Percentiles rank a stretch among this genome's conserved stretches.
These are phyloP conservation scores for Viola odorata DNA, from an alignment of 345 rosid species.

Conservation along the genomic window DNA sequence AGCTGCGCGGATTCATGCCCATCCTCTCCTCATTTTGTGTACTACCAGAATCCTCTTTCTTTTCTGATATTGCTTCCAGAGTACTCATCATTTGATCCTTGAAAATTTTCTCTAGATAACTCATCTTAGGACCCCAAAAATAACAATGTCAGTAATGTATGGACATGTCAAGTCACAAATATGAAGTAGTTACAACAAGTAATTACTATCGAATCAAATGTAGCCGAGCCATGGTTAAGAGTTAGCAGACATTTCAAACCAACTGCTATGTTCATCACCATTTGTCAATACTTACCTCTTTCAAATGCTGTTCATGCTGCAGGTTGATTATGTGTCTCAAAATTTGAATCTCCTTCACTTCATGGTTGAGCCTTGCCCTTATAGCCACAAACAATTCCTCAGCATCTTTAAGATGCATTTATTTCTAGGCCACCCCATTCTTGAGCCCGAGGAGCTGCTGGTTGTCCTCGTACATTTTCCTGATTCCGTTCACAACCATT, in stretches of 20 bases:
- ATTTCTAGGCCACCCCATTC: constrained; percentile 35
- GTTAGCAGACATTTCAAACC: too few relatives aligned
- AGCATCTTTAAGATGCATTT: constrained; percentile 35
- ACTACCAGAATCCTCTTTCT: constrained; percentile 32
- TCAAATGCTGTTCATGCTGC: constrained; percentile 58
- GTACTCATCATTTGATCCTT: constrained; percentile 40
- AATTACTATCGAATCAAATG: too few relatives aligned
- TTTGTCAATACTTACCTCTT: constrained; percentile 44
- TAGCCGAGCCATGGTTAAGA: too few relatives aligned
- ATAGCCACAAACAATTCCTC: constrained; percentile 42
- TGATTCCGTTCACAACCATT: constrained; percentile 53
- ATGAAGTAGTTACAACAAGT: too few relatives aligned
- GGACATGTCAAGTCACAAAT: too few relatives aligned
- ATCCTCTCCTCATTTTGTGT: not conserved
- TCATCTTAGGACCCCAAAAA: constrained; percentile 37
- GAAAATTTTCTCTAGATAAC: constrained; percentile 55
- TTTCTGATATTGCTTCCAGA: constrained; percentile 39
- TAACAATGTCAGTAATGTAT: too few relatives aligned
- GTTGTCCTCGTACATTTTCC: constrained; percentile 56
- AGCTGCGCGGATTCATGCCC: too few relatives aligned
- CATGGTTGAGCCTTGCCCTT: constrained; percentile 50
- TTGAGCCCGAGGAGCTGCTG: constrained; percentile 51
- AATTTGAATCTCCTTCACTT: constrained; percentile 46
- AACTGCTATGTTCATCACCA: not conserved
- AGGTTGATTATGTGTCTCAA: constrained; percentile 49